Percentiles rank a stretch among this genome's conserved stretches.
phyloP scores from a whole-genome alignment of 352 stramenopile genomes.

The Salisapilia sapeloensis region DNA sequence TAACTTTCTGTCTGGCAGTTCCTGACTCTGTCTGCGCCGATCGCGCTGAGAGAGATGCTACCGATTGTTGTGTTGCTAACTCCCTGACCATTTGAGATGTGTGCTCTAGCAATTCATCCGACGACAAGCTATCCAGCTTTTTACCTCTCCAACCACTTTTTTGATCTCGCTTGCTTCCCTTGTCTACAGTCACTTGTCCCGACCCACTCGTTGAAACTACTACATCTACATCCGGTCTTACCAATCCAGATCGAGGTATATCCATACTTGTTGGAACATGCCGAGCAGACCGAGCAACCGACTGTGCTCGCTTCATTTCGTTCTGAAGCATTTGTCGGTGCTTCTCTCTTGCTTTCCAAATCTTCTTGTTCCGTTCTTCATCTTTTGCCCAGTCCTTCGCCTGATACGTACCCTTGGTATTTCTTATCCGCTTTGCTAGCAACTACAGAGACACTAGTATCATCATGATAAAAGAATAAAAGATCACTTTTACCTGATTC shows the following conservation, averaged over 20 bases:
- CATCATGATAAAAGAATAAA: background rate
- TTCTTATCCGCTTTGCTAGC: constrained; percentile 39
- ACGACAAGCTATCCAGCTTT: background rate
- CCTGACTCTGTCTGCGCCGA: background rate
- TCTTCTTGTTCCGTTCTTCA: constrained; percentile 53
- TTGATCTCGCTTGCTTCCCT: constrained; percentile 1
- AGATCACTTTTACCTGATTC: constrained; percentile 28
- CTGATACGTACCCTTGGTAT: constrained; percentile 41
- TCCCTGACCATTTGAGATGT: no score
- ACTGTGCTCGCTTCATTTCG: constrained; percentile 24
- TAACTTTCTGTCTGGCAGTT: background rate
- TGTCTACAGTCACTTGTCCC: background rate
- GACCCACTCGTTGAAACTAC: background rate
- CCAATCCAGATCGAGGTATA: background rate
- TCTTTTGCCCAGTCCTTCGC: constrained; percentile 59
- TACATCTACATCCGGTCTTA: background rate
- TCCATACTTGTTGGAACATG: constrained; percentile 4
- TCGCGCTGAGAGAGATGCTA: no score
- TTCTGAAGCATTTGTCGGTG: constrained; percentile 27
- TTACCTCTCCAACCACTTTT: background rate
- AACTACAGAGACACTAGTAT: constrained; percentile 5
- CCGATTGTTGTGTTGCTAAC: no score
- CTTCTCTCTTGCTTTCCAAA: constrained; percentile 35
- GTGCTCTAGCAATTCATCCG: no score
- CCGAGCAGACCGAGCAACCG: constrained; percentile 19